Conservation (phyloP, 495 filamentous ascomycete species). For the Penicillium atrosanguineum region DNA sequence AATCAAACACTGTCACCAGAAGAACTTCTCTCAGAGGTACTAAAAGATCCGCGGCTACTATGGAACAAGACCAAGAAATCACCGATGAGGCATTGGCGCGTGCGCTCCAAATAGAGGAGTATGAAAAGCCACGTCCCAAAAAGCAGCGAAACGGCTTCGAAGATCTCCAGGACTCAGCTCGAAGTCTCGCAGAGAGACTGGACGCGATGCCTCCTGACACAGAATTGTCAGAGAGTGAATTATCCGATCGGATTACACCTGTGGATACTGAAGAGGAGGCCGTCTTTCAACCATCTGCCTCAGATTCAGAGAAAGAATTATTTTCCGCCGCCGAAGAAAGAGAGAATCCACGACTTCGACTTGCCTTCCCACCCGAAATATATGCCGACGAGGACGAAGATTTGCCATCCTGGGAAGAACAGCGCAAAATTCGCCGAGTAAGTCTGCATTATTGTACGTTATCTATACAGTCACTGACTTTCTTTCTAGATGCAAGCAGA, state of each 20-base stretch:
- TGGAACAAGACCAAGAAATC: slow-evolving; percentile 34
- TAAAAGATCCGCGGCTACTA: slow-evolving; percentile 30
- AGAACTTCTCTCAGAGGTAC: slow-evolving; percentile 23
- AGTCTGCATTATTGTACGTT: slow-evolving; percentile 3
- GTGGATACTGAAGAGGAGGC: slow-evolving; percentile 1
- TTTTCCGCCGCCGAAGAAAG: not conserved
- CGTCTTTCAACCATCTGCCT: not conserved
- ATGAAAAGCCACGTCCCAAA: slow-evolving; percentile 33
- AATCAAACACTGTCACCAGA: slow-evolving; percentile 37
- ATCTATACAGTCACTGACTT: not conserved
- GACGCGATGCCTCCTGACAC: slow-evolving; percentile 7
- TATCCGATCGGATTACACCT: not conserved
- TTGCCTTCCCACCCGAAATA: not conserved
- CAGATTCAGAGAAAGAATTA: not conserved
- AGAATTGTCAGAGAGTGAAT: slow-evolving; percentile 2
- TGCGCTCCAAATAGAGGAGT: slow-evolving; percentile 62
- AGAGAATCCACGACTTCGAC: not conserved
- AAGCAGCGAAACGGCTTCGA: slow-evolving; percentile 18
- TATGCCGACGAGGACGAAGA: slow-evolving; percentile 8
- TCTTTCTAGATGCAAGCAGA: slow-evolving; percentile 41
- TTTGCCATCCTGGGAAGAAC: slow-evolving; percentile 12
- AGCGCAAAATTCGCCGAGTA: slow-evolving; percentile 31
- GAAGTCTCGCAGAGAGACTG: not conserved
- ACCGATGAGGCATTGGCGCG: slow-evolving; percentile 57
- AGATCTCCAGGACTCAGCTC: not conserved